Conservation (phyloP, 306 rosid species). For the Sesbania bispinosa region DNA sequence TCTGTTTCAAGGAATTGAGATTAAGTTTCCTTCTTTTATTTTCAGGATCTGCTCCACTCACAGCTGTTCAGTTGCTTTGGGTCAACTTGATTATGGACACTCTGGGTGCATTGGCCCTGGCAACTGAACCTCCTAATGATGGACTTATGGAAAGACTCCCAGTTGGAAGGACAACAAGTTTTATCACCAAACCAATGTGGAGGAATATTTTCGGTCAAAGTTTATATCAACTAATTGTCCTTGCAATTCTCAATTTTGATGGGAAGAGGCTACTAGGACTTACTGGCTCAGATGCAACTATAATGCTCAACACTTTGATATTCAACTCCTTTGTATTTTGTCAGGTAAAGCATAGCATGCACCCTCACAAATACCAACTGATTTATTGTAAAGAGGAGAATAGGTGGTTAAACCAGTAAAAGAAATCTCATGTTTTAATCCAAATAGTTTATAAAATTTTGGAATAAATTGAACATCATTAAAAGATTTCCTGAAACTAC, state of each 20-base stretch:
- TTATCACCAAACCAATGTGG: constrained; percentile 91
- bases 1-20: constrained; percentile 16
- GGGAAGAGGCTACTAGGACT: constrained; percentile 70
- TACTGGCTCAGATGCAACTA: constrained; percentile 62
- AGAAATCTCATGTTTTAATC: not conserved
- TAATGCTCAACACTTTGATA: constrained; percentile 67
- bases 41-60: constrained; percentile 92
- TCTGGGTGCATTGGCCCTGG: constrained; percentile 93
- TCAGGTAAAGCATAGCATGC: constrained; percentile 51
- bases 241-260: constrained; percentile 61
- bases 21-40: constrained; percentile 16
- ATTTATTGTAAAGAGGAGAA: not conserved
- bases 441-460: not conserved
- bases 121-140: constrained; percentile 89
- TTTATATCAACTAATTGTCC: constrained; percentile 69
- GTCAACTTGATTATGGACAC: constrained; percentile 98
- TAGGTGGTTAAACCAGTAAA: not conserved
- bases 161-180: constrained; percentile 56
- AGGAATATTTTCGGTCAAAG: constrained; percentile 90
- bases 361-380: not conserved
- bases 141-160: constrained; percentile 81
- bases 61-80: constrained; percentile 95
- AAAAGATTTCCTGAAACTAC: not conserved
- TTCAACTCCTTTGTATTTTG: constrained; percentile 94
- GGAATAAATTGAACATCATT: not conserved